A percentile compares a stretch with the other conserved stretches of the same genome.
Conservation (phyloP, 495 filamentous ascomycete genomes). For the Talaromyces nanjingensis region DNA sequence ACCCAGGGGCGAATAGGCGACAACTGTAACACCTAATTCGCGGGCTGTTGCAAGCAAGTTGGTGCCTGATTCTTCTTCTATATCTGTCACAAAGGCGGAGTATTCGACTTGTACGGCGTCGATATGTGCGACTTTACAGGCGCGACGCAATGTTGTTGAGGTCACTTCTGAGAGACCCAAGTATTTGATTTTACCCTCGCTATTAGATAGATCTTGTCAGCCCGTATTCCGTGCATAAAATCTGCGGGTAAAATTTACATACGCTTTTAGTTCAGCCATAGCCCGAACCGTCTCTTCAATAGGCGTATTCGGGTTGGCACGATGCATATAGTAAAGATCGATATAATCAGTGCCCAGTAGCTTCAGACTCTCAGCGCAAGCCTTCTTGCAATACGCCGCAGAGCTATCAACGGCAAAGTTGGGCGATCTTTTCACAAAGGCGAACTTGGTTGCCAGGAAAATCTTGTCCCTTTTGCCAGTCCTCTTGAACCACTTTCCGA, state of each 20-base stretch:
- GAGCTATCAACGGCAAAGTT: slow-evolving; percentile 26
- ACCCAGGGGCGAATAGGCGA: slow-evolving; percentile 40
- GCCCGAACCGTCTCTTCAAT: slow-evolving; percentile 42
- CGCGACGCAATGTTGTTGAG: slow-evolving; percentile 32
- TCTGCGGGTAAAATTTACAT: neutral
- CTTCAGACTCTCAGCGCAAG: slow-evolving; percentile 36
- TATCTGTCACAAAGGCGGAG: slow-evolving; percentile 37
- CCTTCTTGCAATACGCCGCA: slow-evolving; percentile 35
- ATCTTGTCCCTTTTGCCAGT: slow-evolving; percentile 46
- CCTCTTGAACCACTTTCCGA: slow-evolving; percentile 48
- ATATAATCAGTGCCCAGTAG: slow-evolving; percentile 35
- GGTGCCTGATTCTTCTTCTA: slow-evolving; percentile 41
- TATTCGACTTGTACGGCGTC: slow-evolving; percentile 39
- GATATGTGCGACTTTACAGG: slow-evolving; percentile 26
- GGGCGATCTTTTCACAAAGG: slow-evolving; percentile 18
- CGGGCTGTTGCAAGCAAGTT: slow-evolving; percentile 41
- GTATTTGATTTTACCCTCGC: slow-evolving; percentile 42
- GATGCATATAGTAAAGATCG: slow-evolving; percentile 36
- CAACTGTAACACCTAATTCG: slow-evolving; percentile 36
- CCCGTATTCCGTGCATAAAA: neutral
- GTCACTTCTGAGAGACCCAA: slow-evolving; percentile 33
- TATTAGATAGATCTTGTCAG: slow-evolving; percentile 8
- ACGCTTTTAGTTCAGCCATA: slow-evolving; percentile 45
- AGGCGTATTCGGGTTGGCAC: slow-evolving; percentile 32
- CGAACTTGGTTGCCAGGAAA: slow-evolving; percentile 52